Evolutionary conservation across 2,329 filamentous ascomycete genomes (phyloP).

Genomic region (Diaporthe nobilis): DNA sequence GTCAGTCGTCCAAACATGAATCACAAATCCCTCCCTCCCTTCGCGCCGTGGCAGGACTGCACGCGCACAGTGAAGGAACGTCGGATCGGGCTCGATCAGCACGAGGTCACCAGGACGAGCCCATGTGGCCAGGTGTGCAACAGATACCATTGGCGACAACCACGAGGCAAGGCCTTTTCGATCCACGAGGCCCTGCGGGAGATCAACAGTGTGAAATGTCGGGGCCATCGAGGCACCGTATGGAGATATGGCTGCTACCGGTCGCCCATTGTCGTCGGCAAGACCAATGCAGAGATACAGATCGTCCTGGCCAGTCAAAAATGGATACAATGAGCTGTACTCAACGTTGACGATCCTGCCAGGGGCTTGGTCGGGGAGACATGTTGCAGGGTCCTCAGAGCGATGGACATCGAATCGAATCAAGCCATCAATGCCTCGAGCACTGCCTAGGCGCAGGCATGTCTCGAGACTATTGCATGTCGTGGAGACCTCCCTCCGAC

Average conservation of each 20-base stretch:
- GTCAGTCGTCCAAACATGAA: slow-evolving; percentile 47
- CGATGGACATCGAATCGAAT: slow-evolving; percentile 45
- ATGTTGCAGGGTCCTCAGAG: neutral
- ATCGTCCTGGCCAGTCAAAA: slow-evolving; percentile 45
- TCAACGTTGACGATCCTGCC: slow-evolving; percentile 49
- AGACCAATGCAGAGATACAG: slow-evolving; percentile 53
- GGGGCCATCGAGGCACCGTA: neutral
- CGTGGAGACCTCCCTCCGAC: slow-evolving; percentile 52
- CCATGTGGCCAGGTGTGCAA: neutral
- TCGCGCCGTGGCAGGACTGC: neutral
- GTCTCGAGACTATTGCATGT: slow-evolving; percentile 52
- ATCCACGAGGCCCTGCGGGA: neutral
- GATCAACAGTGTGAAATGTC: neutral
- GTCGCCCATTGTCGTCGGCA: slow-evolving; percentile 44
- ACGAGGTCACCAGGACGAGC: slow-evolving; percentile 38
- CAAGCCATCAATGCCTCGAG: slow-evolving; percentile 37
- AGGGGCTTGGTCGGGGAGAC: no score
- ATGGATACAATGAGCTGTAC: slow-evolving; percentile 54
- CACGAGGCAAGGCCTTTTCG: neutral
- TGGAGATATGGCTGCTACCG: neutral
- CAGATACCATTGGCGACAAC: slow-evolving; percentile 3
- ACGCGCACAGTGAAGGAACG: neutral
- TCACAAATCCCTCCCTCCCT: slow-evolving; percentile 16
- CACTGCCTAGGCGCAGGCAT: slow-evolving; percentile 47
- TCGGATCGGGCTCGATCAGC: slow-evolving; percentile 50